Base-by-base conservation (phyloP, 805 yeast species). In the Yarrowia bubula region DNA sequence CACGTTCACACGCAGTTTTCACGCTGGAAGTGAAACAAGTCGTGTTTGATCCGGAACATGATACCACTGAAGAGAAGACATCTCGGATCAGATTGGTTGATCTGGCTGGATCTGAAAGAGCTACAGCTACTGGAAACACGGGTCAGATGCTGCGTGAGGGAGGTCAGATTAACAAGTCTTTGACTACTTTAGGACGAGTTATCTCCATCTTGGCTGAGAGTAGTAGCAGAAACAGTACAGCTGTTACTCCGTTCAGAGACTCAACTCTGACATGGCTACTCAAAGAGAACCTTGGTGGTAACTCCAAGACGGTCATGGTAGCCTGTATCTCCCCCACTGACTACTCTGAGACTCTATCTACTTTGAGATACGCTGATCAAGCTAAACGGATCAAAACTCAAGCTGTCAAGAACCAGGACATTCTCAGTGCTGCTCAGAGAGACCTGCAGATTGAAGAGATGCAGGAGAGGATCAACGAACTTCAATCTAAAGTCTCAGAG, bases 301-400 rank as follows among this genome's bases (percentile, higher is more conserved):
- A 89, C 71, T 87, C 95, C n/a, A 89, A 88, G 71, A 92, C 96
- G 0, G 87, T 87, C 1, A 85, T 91, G 88, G 82, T 91, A n/a
- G 95, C 95, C 18, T 90, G 96, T 73, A 80, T 91, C 0, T 86
- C 96, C 0, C 96, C 96, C 0, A 79, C 84, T 15, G 93, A 88
- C 70, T 87, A 84, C 73, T 92, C 89, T 18, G 96, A 90, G 70
- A 86, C 91, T 0, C 73, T 86, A 69, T 87, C 89, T 44, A 90
- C 96, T 0, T 76, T 90, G 66, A 78, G 92, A 67, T 90, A 90
- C 73, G 96, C 96, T 1, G 87, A 85, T 18, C 84, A 87, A 66
- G 93, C 91, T 2, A 88, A 89, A 72, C 79, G 79, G 68, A 88
- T 90, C 69, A 82, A 81, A 65, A 86, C 90, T 38, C 75, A 75